Percentiles rank a stretch among this genome's conserved stretches.
These are phyloP conservation scores for Mycogone perniciosa DNA, from an alignment of 2,329 filamentous ascomycete genomes.

Conservation along the genomic window DNA sequence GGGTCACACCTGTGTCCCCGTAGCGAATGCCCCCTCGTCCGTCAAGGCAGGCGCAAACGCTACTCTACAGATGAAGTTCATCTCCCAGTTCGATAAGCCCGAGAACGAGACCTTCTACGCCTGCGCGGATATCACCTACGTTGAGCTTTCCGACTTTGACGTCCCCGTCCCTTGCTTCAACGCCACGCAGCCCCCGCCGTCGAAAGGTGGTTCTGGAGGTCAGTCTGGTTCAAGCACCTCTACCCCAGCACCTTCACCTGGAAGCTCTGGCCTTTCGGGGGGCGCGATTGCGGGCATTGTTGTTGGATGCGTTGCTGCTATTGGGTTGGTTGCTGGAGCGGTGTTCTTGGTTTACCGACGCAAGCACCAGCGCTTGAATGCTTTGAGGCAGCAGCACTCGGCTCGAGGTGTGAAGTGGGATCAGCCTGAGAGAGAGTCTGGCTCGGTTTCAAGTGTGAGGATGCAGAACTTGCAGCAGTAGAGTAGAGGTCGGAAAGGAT, in stretches of 20 bases:
- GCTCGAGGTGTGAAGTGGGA: conserved; percentile 21
- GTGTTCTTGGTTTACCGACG: conserved; percentile 45
- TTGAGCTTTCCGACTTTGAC: conserved; percentile 29
- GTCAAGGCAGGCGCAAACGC: conserved; percentile 38
- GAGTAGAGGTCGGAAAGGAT: not conserved
- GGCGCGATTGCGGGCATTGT: conserved; percentile 72
- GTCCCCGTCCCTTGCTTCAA: conserved; percentile 38
- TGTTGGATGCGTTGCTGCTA: conserved; percentile 60
- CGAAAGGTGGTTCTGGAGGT: no score
- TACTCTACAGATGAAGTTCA: conserved; percentile 44
- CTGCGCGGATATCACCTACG: conserved; percentile 42
- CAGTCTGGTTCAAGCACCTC: no score
- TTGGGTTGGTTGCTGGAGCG: conserved; percentile 52
- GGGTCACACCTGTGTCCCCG: conserved; percentile 40
- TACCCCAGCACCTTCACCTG: no score
- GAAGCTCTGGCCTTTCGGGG: conserved; percentile 44
- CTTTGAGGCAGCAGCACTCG: conserved; percentile 20
- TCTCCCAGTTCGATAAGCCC: conserved; percentile 36
- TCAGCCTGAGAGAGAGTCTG: conserved; percentile 14
- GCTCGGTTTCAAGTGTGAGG: conserved; percentile 16
- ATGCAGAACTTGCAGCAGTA: conserved; percentile 16
- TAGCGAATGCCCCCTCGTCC: conserved; percentile 28
- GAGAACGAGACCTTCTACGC: conserved; percentile 42
- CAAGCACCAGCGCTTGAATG: conserved; percentile 20
- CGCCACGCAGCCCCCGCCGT: conserved; percentile 23